Percentiles rank a stretch among this genome's conserved stretches.
phyloP scores from a whole-genome alignment of 23 red algal genomes.

The Rhodosorus marinus region DNA sequence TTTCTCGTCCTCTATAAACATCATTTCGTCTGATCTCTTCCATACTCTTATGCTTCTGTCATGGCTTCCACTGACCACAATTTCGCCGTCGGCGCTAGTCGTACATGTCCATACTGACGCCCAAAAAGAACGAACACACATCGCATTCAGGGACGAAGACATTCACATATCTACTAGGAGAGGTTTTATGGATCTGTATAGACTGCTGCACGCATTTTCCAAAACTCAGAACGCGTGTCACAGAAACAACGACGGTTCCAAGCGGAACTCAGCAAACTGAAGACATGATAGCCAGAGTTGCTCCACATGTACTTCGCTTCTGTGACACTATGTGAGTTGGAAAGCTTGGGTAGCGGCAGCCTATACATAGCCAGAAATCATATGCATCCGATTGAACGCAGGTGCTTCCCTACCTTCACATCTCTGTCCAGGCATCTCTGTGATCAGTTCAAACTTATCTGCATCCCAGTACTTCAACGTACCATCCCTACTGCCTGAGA shows the following conservation, averaged over 20 bases:
- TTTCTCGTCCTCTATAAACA: conserved; percentile 70
- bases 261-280: too few relatives aligned
- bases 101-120: conserved; percentile 19
- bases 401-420: too few relatives aligned
- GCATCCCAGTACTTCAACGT: conserved; percentile 83
- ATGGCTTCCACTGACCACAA: conserved; percentile 32
- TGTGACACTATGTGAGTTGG: background rate
- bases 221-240: too few relatives aligned
- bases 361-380: too few relatives aligned
- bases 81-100: conserved; percentile 38
- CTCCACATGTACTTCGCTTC: background rate
- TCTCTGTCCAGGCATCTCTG: conserved; percentile 35
- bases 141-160: too few relatives aligned
- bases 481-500: conserved; percentile 63
- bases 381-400: too few relatives aligned
- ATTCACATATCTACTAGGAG: too few relatives aligned
- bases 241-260: too few relatives aligned
- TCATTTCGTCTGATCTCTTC: conserved; percentile 38
- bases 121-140: too few relatives aligned
- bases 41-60: conserved; percentile 63
- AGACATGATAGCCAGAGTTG: background rate
- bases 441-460: conserved; percentile 46
- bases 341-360: conserved; percentile 1
- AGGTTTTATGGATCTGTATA: too few relatives aligned
- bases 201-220: too few relatives aligned